Evolutionary conservation across 306 rosid species (phyloP), one percentile per base, ranked within the genome.

Genomic region (Cucurbita moschata): DNA sequence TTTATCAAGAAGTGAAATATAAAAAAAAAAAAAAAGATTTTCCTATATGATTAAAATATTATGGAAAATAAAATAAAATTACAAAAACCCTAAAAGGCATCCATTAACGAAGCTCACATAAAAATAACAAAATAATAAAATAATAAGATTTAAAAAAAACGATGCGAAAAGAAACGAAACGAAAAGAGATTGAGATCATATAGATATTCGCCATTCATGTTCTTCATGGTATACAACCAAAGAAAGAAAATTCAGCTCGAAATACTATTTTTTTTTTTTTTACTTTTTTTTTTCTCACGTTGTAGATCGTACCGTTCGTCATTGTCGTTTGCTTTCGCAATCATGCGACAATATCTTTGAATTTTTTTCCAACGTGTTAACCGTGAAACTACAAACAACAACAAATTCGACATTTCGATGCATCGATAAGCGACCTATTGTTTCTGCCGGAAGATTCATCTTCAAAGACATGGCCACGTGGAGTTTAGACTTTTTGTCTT

Each of bases 321-420:
- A 68, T 23, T 68, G 73, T 1, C 37, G 56, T 72, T 77, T 52
- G 0, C 82, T 81, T 26, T 64, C 19, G 21, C 95, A 88, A 73
- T 84, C 77, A 53, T 83, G 86, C 13, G 86, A 82, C 74, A 84
- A 57, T 47, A 88, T n/a, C 0, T 70, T 74, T 43, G 82, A 51
- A 12, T 14, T 73, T 64, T 79, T 78, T 3, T 77, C 85, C 82
- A 91, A 84, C 3, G 81, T 39, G 63, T 88, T 86, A 74, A 81
- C 73, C 26, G 58, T 82, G 10, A 86, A 13, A 7, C 72, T 67
- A 51, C 96, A 91, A 2, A 39, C 16, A 42, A 81, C 83, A 0
- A 65, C 78, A 47, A 80, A 81, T 38, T 30, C 65, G 40, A 76
- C 52, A 14, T 26, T 58, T 65, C 85, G 81, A 10, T 53, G 85